A percentile compares a stretch with the other conserved stretches of the same genome.
Conservation (phyloP, 2,329 filamentous ascomycete species). For the Aulographum hederae region DNA sequence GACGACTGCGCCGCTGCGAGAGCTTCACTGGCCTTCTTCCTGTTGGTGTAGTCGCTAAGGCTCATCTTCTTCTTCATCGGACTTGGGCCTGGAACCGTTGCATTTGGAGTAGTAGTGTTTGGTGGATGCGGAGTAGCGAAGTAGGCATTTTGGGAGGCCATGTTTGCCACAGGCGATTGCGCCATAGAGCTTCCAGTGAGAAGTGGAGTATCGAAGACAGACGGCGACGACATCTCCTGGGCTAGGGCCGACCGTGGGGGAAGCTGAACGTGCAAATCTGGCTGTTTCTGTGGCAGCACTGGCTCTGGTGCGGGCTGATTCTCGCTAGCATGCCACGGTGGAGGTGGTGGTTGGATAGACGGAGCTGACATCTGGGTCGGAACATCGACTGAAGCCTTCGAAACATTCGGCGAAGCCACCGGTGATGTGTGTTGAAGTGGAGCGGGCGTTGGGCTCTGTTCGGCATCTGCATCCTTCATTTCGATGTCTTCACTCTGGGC, state of each 20-base stretch:
- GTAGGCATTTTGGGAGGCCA: constrained; percentile 3
- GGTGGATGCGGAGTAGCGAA: no score
- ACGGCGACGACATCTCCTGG: no score
- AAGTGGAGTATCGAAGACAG: constrained; percentile 11
- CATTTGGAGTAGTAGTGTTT: no score
- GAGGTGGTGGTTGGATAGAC: constrained; percentile 15
- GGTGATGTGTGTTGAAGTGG: constrained; percentile 8
- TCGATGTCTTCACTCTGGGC: no score
- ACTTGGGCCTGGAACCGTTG: constrained; percentile 20
- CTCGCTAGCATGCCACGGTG: constrained; percentile 10
- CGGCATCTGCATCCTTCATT: constrained; percentile 29
- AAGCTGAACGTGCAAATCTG: no score
- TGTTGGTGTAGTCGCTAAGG: constrained; percentile 30
- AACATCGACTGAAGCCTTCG: no score
- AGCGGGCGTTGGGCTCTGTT: constrained; percentile 3
- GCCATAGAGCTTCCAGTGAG: constrained; percentile 9
- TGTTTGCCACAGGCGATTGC: constrained; percentile 11
- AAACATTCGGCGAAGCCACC: no score
- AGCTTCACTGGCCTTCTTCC: constrained; percentile 17
- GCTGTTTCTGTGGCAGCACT: constrained; percentile 9
- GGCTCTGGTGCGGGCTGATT: background rate
- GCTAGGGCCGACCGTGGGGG: no score
- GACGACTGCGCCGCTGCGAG: background rate
- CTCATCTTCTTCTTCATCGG: constrained; percentile 30
- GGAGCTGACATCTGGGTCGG: constrained; percentile 5